Evolutionary conservation across 345 rosid species (phyloP), one percentile per base, ranked within the genome.

Genomic region (Corchorus olitorius): DNA sequence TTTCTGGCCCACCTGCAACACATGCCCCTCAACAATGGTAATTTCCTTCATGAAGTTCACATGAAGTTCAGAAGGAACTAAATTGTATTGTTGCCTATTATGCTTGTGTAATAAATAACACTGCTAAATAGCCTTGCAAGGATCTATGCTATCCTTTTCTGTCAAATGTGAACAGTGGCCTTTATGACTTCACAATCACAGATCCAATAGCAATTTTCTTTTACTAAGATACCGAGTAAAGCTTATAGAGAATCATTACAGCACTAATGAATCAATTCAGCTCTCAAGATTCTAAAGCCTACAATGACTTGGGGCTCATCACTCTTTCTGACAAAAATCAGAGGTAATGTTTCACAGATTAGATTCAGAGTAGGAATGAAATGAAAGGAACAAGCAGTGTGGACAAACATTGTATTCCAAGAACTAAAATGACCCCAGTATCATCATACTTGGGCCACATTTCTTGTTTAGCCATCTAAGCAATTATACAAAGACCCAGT

Each of bases 11-110:
- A 20, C 19, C 72, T 48, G 13, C 20, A 69, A 9, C 33, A 50
- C 73, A 69, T 33, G 54, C 19, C 45, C 58, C 43, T 27, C 58
- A 49, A 50, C 55, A 15, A 33, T 52, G 9, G 27, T 69, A 43
- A 50, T 69, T 33, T 69, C 73, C 59, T 52, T 69, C 59, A 69
- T 33, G 12, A 52, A 69, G 45, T 69, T 52, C 20, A 69, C 45
- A 69, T 33, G 12, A 52, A 69, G 45, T 69, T 52, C 20, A 69
- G 22, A 33, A 50, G 45, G 45, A 69, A 69, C 45, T 33, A 69
- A 33, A 34, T 20, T 49, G 43, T 27, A 34, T 20, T 49, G 43
- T 27, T 41, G 22, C 16, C 15, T 0, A 15, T 69, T 19, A 17
- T 50, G 20, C 43, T 69, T 69, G 15, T 34, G 22, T 16, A 48